A percentile compares a stretch with the other conserved stretches of the same genome.
Conservation (phyloP, 116 monocot genomes). For the Trichopus zeylanicus region DNA sequence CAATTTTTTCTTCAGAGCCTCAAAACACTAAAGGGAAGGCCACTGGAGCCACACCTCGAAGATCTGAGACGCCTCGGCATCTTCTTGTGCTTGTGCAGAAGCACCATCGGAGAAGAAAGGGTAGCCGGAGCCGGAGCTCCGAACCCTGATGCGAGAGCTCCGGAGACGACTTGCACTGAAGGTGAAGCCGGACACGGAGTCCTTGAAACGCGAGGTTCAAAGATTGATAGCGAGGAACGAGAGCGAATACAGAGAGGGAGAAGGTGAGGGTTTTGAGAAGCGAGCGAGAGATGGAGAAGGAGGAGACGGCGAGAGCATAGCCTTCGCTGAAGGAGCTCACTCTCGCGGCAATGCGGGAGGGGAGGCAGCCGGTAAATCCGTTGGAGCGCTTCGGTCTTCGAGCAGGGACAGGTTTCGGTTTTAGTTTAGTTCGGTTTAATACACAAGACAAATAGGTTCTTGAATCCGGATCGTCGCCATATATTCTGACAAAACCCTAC, state of each 20-base stretch:
- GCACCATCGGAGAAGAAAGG: neutral
- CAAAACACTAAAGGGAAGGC: neutral
- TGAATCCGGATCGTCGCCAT: too few species aligned
- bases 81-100: slow-evolving; percentile 1
- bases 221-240: neutral
- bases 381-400: neutral
- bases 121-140: neutral
- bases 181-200: neutral
- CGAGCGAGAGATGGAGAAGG: neutral
- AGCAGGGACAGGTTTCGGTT: too few species aligned
- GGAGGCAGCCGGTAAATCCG: neutral
- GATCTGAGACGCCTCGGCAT: slow-evolving; percentile 10
- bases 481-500: too few species aligned
- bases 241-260: neutral
- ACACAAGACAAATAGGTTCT: too few species aligned
- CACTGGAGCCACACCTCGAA: slow-evolving; percentile 13
- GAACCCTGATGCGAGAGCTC: neutral
- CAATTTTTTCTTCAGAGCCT: too few species aligned
- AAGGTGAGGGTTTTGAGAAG: neutral
- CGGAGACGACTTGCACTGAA: neutral
- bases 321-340: neutral
- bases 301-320: neutral
- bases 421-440: too few species aligned
- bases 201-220: neutral
- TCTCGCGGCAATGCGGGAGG: neutral